Conservation (phyloP, 169 alveolate species). For the Blepharisma undulans region DNA sequence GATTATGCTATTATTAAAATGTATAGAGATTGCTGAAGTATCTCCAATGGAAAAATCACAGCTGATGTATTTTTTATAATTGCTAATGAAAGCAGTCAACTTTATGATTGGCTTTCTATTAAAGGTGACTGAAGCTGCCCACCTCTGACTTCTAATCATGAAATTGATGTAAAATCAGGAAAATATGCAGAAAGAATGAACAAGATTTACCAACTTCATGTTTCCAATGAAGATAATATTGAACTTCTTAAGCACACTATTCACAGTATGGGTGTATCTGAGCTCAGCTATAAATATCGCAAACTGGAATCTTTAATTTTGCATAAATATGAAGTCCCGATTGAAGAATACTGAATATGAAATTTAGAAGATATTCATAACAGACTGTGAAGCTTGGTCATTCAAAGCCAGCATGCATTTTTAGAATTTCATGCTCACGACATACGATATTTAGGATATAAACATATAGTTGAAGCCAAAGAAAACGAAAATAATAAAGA, state of each 20-base stretch:
- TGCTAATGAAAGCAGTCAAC: neutral
- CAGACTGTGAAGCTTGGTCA: neutral
- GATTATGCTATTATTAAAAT: neutral
- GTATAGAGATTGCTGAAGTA: neutral
- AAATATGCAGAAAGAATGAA: constrained; percentile 6
- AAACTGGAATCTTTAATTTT: neutral
- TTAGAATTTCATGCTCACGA: neutral
- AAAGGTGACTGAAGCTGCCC: neutral
- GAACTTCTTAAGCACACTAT: neutral
- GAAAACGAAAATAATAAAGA: neutral
- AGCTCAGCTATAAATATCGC: neutral
- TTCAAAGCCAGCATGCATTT: neutral
- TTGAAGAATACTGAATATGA: neutral
- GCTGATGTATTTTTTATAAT: neutral
- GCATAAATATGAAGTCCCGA: neutral
- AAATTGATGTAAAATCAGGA: neutral
- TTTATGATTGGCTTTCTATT: neutral
- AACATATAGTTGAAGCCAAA: neutral
- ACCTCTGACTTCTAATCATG: neutral
- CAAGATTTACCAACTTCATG: neutral
- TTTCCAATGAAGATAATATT: neutral
- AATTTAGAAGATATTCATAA: constrained; percentile 14
- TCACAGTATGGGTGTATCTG: constrained; percentile 17
- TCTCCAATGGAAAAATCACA: neutral
- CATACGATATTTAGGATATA: neutral